Base-by-base conservation (phyloP, 108 stramenopile genomes). In the Cyclotella atomus region DNA sequence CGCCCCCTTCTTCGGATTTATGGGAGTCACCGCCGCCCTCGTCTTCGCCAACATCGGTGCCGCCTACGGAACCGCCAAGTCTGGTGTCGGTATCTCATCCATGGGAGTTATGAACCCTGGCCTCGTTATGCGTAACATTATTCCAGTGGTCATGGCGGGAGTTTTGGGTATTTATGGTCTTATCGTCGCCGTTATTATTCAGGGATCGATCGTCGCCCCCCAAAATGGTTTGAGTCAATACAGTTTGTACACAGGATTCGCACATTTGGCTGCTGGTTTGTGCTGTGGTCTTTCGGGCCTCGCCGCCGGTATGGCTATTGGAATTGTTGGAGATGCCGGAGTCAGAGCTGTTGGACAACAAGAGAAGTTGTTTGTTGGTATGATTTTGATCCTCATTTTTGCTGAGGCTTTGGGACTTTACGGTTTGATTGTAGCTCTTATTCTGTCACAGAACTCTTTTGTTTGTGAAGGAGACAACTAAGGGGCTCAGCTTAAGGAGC, bases 131-230 rank as follows among this genome's bases (percentile, higher is more conserved):
- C 82, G 94, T 52, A 99, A 99, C 89, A 96, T 99, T 69, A 97
- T 99, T 84, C 99, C 99, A 61, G 97, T 99, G 32, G 97, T 99
- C 79, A 98, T 99, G 98, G 99, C 99, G 68, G 99, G 99, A 87
- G 97, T 99, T 52, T 87, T 99, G 68, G 98, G 99, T 71, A 99
- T 99, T 75, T 99, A 99, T 88, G 99, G 99, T 56, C 91, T 99
- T 33, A 99, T 99, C 74, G 98, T 99, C 28, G 97, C 97, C 30
- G 99, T 98, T 24, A 98, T 99, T 75, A 90, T 99, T 34, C 90
- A 91, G 62, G 92, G 93, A 67, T 90, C 91, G 14, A 97, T 93
- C 68, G 82, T 84, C 17, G 77, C 81, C 1, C 92, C 92, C 53
- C 84, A 91, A 67, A 78, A 87, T 69, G 94, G 91, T 67, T 47